Evolutionary conservation across 2,329 filamentous ascomycete genomes (phyloP), one percentile per base, ranked within the genome.

Genomic region (Phoma sp.): DNA sequence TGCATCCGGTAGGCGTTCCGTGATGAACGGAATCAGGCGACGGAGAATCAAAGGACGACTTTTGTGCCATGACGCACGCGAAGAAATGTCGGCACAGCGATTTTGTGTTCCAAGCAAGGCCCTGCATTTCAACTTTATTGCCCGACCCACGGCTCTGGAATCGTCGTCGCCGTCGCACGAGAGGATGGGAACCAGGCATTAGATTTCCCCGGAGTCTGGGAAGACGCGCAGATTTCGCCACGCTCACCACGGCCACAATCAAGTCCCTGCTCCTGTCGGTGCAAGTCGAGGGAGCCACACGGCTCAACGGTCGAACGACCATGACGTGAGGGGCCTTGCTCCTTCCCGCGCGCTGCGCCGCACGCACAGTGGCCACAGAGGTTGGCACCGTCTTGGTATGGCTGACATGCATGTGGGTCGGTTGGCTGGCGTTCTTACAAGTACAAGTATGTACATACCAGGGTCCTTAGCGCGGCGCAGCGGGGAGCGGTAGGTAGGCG

Each of bases 401-500:
- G 59, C 57, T 62, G 61, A 63, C 57, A 38, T 62, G 61, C 57
- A 38, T 62, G 61, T 61, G 60, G 62, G 60, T 54, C 49, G 46
- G 45, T 49, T 49, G 53, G 56, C 51, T 60, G 52, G 50, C 54
- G 52, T 57, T 36, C 17, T 55, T 62, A 17, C 17, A 17, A 17
- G 17, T 17, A 17, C 17, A 17, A 17, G 17, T 17, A 17, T 17
- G 17, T 17, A 17, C 17, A 17, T 24, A 53, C 65, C 61, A 61
- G 67, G 64, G 54, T 64, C 38, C 25, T 50, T 51, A 55, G 55
- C 54, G 58, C 56, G 63, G 69, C 51, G 54, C 59, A 50, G 60
- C 51, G 45, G 55, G 64, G 62, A 55, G 56, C 61, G 66, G 63
- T 62, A 59, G 66, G 63, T 62, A 59, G 46, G 61, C 71, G 69